Conservation (phyloP, 139 green algal species). For the Micractinium sp. region DNA sequence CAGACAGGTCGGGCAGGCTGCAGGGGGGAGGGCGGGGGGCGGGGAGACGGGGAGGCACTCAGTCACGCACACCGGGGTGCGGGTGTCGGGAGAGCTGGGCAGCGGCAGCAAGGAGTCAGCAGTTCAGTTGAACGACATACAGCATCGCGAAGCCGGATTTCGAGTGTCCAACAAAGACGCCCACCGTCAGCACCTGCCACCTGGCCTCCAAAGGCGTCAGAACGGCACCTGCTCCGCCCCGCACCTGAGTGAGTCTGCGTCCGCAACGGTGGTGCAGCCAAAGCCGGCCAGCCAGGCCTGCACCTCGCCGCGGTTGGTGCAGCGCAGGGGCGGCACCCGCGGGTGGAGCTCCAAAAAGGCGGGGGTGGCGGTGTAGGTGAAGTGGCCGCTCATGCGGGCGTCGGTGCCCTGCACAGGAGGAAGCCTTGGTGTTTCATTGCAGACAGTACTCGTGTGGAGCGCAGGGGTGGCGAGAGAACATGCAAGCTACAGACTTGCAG, state of each 20-base stretch:
- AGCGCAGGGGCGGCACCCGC: constrained; percentile 50
- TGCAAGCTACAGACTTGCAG: neutral
- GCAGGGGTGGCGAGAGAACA: neutral
- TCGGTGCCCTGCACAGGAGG: constrained; percentile 50
- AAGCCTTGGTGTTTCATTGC: too few relatives aligned
- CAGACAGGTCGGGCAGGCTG: constrained; percentile 39
- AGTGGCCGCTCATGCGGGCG: constrained; percentile 60
- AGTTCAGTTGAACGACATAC: too few relatives aligned
- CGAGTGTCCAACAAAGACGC: too few relatives aligned
- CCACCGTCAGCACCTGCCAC: too few relatives aligned
- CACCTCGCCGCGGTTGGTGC: constrained; percentile 56
- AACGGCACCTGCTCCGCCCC: neutral
- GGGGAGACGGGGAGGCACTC: neutral
- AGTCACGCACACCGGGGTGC: neutral
- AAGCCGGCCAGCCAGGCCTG: constrained; percentile 56
- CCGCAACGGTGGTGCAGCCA: neutral
- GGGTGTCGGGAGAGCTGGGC: too few relatives aligned
- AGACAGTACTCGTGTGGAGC: too few relatives aligned
- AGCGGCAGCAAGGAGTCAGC: too few relatives aligned
- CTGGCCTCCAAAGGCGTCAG: neutral
- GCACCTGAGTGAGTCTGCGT: neutral
- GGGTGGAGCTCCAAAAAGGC: constrained; percentile 17
- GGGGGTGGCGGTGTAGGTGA: constrained; percentile 54
- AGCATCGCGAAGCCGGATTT: too few relatives aligned
- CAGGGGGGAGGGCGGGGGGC: constrained; percentile 10